Evolutionary conservation across 2,329 filamentous ascomycete genomes (phyloP).

Genomic region (Chalaropsis thielavioides): DNA sequence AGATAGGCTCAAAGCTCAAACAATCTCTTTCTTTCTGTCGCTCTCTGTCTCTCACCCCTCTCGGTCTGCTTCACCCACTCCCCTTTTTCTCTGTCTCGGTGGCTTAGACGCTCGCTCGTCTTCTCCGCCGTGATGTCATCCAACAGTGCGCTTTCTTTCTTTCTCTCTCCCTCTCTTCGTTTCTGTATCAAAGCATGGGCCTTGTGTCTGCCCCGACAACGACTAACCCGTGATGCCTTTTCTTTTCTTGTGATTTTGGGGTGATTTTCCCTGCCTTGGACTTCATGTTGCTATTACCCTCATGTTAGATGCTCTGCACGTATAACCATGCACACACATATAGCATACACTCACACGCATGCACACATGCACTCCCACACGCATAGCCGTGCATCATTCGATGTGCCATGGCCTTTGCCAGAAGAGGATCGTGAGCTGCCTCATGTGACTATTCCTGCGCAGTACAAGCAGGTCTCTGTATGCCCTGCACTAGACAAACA

Average conservation of each 20-base stretch:
- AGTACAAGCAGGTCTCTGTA: background rate
- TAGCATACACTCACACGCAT: background rate
- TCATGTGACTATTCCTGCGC: background rate
- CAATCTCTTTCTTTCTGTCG: background rate
- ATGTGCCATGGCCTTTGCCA: background rate
- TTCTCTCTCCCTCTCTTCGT: background rate
- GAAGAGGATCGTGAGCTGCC: background rate
- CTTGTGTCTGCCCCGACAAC: background rate
- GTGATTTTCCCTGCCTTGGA: background rate
- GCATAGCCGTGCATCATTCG: background rate
- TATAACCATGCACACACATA: constrained; percentile 2
- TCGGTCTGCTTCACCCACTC: background rate
- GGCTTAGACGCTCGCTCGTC: background rate
- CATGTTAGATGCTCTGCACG: background rate
- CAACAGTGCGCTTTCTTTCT: background rate
- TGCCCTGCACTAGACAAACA: background rate
- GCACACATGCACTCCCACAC: background rate
- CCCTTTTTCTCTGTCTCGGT: background rate
- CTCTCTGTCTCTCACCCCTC: background rate
- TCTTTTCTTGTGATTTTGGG: constrained; percentile 6
- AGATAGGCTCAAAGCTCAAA: background rate
- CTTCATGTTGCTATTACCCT: background rate
- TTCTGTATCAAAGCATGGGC: background rate
- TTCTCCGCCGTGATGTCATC: background rate
- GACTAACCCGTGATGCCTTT: background rate